These are phyloP conservation scores for Scheffersomyces illinoinensis DNA, from an alignment of 1,139 yeast species.

Conservation along the genomic window DNA sequence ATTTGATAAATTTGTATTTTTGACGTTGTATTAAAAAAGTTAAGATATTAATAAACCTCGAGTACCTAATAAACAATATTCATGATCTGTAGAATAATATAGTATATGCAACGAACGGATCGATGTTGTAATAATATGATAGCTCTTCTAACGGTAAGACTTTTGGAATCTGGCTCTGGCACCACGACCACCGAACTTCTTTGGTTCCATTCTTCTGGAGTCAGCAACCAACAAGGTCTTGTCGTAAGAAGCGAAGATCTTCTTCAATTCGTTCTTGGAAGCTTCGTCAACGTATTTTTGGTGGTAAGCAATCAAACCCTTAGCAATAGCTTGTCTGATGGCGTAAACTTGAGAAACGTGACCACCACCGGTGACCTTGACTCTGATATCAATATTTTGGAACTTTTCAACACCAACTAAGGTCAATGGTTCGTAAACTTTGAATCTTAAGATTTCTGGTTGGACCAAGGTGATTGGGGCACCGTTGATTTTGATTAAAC, in stretches of 20 bases:
- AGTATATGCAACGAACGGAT: constrained; percentile 3
- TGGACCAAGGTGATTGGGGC: constrained; percentile 98
- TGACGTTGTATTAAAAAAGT: constrained; percentile 14
- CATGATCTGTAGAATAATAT: constrained; percentile 8
- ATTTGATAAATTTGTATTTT: background rate
- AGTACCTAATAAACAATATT: constrained; percentile 15
- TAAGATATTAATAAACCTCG: constrained; percentile 9
- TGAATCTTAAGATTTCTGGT: constrained; percentile 99
- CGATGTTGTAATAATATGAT: constrained; percentile 12
- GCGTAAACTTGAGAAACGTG: constrained; percentile 99
- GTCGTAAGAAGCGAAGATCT: constrained; percentile 96
- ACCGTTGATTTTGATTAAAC: constrained; percentile 99
- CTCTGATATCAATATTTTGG: constrained; percentile 98
- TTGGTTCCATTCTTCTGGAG: constrained; percentile 99
- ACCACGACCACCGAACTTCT: constrained; percentile 99
- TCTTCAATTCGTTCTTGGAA: constrained; percentile 99
- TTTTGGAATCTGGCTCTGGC: constrained; percentile 99
- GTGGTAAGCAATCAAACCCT: constrained; percentile 99
- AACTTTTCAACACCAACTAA: constrained; percentile 98
- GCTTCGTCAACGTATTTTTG: constrained; percentile 99
- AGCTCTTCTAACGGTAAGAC: constrained; percentile 89
- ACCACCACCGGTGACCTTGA: constrained; percentile 99
- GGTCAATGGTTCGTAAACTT: constrained; percentile 99
- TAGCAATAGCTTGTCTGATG: constrained; percentile 99
- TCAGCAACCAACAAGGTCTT: constrained; percentile 99